Evolutionary conservation across 2,329 filamentous ascomycete genomes (phyloP), one percentile per base, ranked within the genome.

Genomic region (Fusarium tanahbumbuense): DNA sequence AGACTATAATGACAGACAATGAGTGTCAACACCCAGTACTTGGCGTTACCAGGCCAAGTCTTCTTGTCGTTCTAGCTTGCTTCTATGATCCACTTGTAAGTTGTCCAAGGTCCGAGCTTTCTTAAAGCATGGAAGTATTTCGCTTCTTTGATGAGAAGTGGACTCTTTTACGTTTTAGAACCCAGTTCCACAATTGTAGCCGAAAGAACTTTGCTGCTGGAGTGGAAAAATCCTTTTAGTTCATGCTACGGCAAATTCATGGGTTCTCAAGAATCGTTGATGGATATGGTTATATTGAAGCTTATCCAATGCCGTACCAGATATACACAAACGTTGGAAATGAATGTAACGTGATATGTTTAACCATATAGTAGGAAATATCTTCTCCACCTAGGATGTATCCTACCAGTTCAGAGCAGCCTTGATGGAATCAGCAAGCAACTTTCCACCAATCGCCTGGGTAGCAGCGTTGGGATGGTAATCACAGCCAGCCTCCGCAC

Each of bases 381-480:
- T 16, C 3, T 23, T 3, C 9, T 16, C 20, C 15, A 32, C 15
- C 15, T 23, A 7, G 8, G 7, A 6, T 13, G 3, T 4, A 18
- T 7, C 5, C 44, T 47, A 71, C 68, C 68, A 71, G 8, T 56
- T 46, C 6, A 71, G 10, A 23, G 68, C 68, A 15, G 54, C 18
- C 27, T 54, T 68, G 8, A 78, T 77, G 16, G 77, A 75, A 4
- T 68, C 62, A 13, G 74, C 74, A 13, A 81, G 70, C 4, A 79
- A 49, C 6, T 60, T 60, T 46, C 73, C 80, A 32, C 75, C 75
- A 20, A 71, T 60, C 10, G 75, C 76, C 46, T 83, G 75, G 7
- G 81, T 83, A 8, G 75, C 77, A 9, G 78, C 76, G 61, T 79
- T 82, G 2, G 81, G 81, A 60, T 83, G 81, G 47, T 81, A 83